Base-by-base conservation (phyloP, 2,329 filamentous ascomycete species). In the Alternaria brassicicola region DNA sequence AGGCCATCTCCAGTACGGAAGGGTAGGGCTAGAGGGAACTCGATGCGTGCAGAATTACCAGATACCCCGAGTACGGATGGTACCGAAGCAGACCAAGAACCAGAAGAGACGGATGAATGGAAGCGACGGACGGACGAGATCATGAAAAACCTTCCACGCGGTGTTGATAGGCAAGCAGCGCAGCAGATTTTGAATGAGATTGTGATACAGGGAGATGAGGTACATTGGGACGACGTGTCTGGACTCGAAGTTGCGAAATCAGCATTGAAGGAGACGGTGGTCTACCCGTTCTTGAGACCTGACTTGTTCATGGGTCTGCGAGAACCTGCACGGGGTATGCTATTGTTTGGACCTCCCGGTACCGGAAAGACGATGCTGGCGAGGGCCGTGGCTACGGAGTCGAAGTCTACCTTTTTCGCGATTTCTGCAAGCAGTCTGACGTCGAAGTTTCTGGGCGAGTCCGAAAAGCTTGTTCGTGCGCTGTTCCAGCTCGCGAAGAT, bases 351-450 rank as follows among this genome's bases (percentile, higher is more conserved):
- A 0, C 95, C 95, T 1, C 95, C 95, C 0, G 95, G 95, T n/a
- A 99, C 95, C 0, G 95, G 95, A 51, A 99, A 99, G 78, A 99
- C 95, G 0, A 99, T 99, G 95, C 82, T 99, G 35, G 95, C 95
- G 9, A 87, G 95, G 63, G 93, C 92, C 8, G 94, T 98, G 0
- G 95, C 95, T 1, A 98, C 95, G 0, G 95, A 99, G 77, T 96
- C 92, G 2, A 90, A 88, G 69, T 96, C 92, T 10, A 96, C 96
- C 0, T 99, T 98, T 78, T 98, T 99, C 79, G 96, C 93, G 13
- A 97, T 99, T 55, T 97, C 93, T 5, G 93, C 95, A 15, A 96
- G 92, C 73, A 96, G 91, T 68, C 80, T 99, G 65, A 98, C 94
- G 1, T 96, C 91, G 72, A 99, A 99, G 78, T 99, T 94, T 77